Conservation (phyloP, 371 early-diverging fungal genomes). For the Dinochytrium kinnereticum region DNA sequence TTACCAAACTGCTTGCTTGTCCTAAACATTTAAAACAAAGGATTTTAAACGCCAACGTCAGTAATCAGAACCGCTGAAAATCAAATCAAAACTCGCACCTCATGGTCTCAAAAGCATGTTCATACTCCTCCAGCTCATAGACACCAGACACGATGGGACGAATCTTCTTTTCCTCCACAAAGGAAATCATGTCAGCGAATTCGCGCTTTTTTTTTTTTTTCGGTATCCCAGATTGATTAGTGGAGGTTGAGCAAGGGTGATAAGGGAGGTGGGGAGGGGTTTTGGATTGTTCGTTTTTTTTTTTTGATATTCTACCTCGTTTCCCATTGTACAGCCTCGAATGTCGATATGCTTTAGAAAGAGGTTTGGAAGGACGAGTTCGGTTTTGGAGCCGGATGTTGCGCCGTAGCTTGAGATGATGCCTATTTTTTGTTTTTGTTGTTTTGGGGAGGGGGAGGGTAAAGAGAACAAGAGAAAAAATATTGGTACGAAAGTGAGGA, state of each 20-base stretch:
- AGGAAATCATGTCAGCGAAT: neutral
- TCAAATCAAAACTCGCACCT: neutral
- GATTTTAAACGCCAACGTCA: too few relatives aligned
- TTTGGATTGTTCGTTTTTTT: too few relatives aligned
- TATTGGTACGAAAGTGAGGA: too few relatives aligned
- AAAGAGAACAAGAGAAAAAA: too few relatives aligned
- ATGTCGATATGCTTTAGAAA: conserved; percentile 2
- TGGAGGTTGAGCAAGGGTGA: too few relatives aligned
- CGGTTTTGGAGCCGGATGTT: neutral
- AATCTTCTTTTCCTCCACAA: neutral
- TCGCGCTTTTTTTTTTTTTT: too few relatives aligned
- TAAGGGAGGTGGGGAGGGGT: too few relatives aligned
- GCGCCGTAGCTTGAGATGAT: conserved; percentile 1
- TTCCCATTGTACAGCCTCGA: neutral
- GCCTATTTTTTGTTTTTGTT: too few relatives aligned
- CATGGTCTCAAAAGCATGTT: neutral
- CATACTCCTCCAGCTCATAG: neutral
- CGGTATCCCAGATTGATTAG: too few relatives aligned
- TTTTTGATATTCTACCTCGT: neutral
- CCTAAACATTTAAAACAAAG: too few relatives aligned
- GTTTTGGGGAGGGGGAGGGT: too few relatives aligned
- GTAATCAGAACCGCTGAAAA: neutral
- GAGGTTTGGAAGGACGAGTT: neutral
- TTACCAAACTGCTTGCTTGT: neutral
- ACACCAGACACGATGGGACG: neutral